These are phyloP conservation scores for Candida parachauliodes DNA, from an alignment of 805 yeast genomes.

Conservation along the genomic window DNA sequence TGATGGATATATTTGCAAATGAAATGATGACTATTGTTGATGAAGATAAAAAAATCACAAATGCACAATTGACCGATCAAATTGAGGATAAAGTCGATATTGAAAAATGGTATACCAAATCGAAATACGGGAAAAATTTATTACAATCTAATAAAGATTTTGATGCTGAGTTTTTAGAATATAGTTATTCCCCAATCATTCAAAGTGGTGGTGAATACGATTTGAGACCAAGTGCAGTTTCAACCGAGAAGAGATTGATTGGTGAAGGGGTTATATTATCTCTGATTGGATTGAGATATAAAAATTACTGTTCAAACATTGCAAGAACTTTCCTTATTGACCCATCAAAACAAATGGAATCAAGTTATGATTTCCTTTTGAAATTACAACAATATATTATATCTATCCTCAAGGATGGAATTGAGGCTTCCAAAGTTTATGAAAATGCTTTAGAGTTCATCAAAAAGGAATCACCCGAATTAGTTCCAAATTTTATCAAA, in stretches of 20 bases:
- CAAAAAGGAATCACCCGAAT: constrained; percentile 55
- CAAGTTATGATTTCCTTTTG: constrained; percentile 72
- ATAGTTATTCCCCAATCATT: constrained; percentile 90
- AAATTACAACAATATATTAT: constrained; percentile 64
- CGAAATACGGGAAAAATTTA: constrained; percentile 48
- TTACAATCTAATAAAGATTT: constrained; percentile 54
- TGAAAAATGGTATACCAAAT: constrained; percentile 62
- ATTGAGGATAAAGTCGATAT: constrained; percentile 76
- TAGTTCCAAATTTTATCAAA: constrained; percentile 63
- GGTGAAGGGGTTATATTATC: constrained; percentile 77
- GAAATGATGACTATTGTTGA: constrained; percentile 86
- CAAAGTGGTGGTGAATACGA: constrained; percentile 88
- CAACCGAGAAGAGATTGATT: constrained; percentile 58
- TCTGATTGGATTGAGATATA: constrained; percentile 82
- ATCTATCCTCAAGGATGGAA: constrained; percentile 60
- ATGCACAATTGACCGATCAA: constrained; percentile 67
- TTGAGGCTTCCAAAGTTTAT: constrained; percentile 63
- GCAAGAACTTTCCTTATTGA: constrained; percentile 88
- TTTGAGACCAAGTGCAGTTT: constrained; percentile 76
- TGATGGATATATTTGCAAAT: constrained; percentile 80
- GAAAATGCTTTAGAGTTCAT: constrained; percentile 58
- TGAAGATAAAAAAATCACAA: constrained; percentile 75
- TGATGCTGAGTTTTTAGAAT: constrained; percentile 74
- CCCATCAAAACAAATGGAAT: constrained; percentile 76
- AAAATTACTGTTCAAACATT: constrained; percentile 81